These are phyloP conservation scores for Tephrocybe sp. DNA, from an alignment of 768 basidiomycete genomes.

Conservation along the genomic window DNA sequence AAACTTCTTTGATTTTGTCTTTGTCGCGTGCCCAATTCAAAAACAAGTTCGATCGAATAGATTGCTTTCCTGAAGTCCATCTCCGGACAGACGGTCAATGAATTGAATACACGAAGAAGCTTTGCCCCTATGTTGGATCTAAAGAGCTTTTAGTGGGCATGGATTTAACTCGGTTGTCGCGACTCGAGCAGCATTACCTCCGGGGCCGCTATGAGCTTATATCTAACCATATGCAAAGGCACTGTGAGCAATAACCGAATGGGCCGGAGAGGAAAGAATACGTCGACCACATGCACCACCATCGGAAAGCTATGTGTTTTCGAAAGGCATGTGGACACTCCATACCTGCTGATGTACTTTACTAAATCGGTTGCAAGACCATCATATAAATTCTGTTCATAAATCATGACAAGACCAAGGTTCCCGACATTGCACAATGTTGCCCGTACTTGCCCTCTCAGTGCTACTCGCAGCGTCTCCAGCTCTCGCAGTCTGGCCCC, in stretches of 20 bases:
- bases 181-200: no score
- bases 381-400: not conserved
- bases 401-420: not conserved
- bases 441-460: constrained; percentile 13
- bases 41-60: not conserved
- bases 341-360: not conserved
- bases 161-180: no score
- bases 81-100: no score
- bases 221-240: not conserved
- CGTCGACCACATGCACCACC: not conserved
- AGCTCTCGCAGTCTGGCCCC: constrained; percentile 36
- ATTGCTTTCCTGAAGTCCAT: not conserved
- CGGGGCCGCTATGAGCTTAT: no score
- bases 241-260: not conserved
- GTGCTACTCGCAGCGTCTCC: constrained; percentile 22
- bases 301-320: not conserved
- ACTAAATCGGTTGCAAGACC: not conserved
- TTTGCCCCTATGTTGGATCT: no score
- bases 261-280: not conserved
- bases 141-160: no score
- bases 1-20: not conserved
- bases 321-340: not conserved
- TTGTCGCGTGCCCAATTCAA: not conserved
- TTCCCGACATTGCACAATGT: constrained; percentile 6
- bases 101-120: no score